These are phyloP conservation scores for Piper longum DNA, from an alignment of 164 flowering plant species.

Conservation along the genomic window DNA sequence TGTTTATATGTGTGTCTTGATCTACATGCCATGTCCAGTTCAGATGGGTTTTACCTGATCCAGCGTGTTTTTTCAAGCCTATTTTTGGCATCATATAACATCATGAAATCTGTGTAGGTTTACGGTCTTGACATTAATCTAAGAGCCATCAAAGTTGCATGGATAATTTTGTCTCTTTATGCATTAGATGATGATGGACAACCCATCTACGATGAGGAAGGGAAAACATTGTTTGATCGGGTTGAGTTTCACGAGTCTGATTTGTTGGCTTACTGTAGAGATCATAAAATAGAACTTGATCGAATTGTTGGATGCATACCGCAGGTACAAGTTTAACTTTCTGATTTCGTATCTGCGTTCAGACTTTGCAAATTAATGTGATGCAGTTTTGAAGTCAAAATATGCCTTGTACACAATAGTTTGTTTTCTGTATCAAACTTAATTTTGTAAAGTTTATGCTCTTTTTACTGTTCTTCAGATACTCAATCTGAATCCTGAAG, in stretches of 20 bases:
- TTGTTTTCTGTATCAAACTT: neutral
- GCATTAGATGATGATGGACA: conserved; percentile 83
- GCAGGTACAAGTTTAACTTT: conserved; percentile 43
- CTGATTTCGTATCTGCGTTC: neutral
- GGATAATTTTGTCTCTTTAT: conserved; percentile 86
- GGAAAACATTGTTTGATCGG: conserved; percentile 81
- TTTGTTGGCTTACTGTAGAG: conserved; percentile 74
- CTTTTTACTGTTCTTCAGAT: conserved; percentile 38
- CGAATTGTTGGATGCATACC: conserved; percentile 98
- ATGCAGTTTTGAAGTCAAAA: neutral
- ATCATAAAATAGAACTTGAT: conserved; percentile 64
- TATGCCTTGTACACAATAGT: neutral
- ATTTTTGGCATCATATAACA: too few relatives aligned
- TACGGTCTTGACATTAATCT: conserved; percentile 98
- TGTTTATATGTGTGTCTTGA: too few relatives aligned
- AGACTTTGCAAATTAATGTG: neutral
- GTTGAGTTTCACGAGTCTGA: conserved; percentile 98
- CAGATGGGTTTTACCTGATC: too few relatives aligned
- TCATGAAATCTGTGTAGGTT: conserved; percentile 34
- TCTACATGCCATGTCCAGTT: too few relatives aligned
- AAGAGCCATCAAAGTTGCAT: conserved; percentile 82
- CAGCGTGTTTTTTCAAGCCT: too few relatives aligned
- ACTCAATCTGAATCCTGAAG: conserved; percentile 97
- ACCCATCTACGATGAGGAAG: conserved; percentile 63
- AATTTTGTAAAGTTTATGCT: neutral